Conservation (phyloP, 352 stramenopile genomes). For the Globisporangium apiculatum region DNA sequence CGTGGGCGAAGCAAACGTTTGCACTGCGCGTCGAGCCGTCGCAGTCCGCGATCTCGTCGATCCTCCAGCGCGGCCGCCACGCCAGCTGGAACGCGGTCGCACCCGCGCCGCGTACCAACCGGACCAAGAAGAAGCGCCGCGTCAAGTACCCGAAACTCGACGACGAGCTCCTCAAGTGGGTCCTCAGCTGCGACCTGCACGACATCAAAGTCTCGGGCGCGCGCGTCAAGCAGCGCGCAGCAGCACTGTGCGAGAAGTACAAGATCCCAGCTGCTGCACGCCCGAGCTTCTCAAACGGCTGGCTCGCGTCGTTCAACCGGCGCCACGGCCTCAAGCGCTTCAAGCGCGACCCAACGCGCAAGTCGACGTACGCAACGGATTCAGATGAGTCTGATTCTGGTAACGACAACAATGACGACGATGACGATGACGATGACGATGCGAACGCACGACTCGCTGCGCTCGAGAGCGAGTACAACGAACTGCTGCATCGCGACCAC, state of each 20-base stretch:
- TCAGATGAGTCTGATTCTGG: too few relatives aligned
- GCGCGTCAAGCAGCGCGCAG: constrained; percentile 13
- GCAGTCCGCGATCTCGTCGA: constrained; percentile 78
- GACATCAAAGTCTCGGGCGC: constrained; percentile 16
- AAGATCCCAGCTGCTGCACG: constrained; percentile 8
- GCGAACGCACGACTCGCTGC: constrained; percentile 5
- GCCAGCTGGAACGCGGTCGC: too few relatives aligned
- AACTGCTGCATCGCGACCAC: too few relatives aligned
- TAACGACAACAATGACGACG: too few relatives aligned
- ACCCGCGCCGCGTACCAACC: constrained; percentile 63
- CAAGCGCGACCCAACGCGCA: constrained; percentile 12
- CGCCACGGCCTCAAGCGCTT: constrained; percentile 25
- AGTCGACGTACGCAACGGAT: neutral
- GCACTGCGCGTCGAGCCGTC: constrained; percentile 58
- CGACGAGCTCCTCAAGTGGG: constrained; percentile 15
- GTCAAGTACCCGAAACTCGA: constrained; percentile 15
- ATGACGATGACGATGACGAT: constrained; percentile 6
- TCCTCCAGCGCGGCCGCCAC: constrained; percentile 19
- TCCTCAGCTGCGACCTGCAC: constrained; percentile 11
- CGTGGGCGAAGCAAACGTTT: constrained; percentile 72
- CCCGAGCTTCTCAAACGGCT: constrained; percentile 70
- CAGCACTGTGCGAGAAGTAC: constrained; percentile 12
- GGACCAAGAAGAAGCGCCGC: constrained; percentile 53
- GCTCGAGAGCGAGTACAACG: too few relatives aligned
- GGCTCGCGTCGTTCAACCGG: constrained; percentile 75